A percentile compares a stretch with the other conserved stretches of the same genome.
Evolutionary conservation across 495 filamentous ascomycete species (phyloP).

Genomic region (Aspergillus bridgeri): DNA sequence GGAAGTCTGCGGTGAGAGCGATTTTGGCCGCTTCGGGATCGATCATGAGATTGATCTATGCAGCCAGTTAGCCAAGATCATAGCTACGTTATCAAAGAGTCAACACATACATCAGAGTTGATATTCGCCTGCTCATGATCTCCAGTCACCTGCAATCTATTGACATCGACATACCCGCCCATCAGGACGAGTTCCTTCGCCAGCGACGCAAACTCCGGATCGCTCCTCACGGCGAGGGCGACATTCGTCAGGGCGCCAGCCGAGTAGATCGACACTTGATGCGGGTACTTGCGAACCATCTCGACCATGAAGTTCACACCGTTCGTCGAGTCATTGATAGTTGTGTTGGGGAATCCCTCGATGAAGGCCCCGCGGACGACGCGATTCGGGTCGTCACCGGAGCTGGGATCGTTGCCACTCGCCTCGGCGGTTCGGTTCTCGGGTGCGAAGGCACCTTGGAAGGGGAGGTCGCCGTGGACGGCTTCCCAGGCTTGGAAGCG

Average conservation of each 20-base stretch:
- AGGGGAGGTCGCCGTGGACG: constrained; percentile 32
- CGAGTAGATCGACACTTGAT: constrained; percentile 32
- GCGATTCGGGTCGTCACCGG: constrained; percentile 27
- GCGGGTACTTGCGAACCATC: constrained; percentile 36
- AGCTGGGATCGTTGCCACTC: constrained; percentile 30
- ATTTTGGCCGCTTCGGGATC: constrained; percentile 44
- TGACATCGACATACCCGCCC: constrained; percentile 37
- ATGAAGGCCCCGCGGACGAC: constrained; percentile 32
- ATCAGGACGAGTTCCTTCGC: constrained; percentile 26
- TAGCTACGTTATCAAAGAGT: background rate
- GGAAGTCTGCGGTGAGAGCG: constrained; percentile 38
- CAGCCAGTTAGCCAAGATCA: background rate
- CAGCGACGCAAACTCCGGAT: constrained; percentile 34
- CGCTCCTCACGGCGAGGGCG: constrained; percentile 36
- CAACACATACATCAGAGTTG: constrained; percentile 28
- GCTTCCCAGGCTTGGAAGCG: constrained; percentile 32
- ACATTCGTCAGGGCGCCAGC: constrained; percentile 42
- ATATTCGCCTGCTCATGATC: constrained; percentile 27
- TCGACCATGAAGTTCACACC: constrained; percentile 38
- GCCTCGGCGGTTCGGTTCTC: constrained; percentile 28
- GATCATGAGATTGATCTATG: constrained; percentile 38
- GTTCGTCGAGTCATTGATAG: constrained; percentile 25
- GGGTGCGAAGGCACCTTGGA: constrained; percentile 33
- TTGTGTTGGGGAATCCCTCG: constrained; percentile 32
- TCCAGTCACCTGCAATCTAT: constrained; percentile 31